A percentile compares a stretch with the other conserved stretches of the same genome.
Conservation (phyloP, 495 filamentous ascomycete genomes). For the Neurospora sp. region DNA sequence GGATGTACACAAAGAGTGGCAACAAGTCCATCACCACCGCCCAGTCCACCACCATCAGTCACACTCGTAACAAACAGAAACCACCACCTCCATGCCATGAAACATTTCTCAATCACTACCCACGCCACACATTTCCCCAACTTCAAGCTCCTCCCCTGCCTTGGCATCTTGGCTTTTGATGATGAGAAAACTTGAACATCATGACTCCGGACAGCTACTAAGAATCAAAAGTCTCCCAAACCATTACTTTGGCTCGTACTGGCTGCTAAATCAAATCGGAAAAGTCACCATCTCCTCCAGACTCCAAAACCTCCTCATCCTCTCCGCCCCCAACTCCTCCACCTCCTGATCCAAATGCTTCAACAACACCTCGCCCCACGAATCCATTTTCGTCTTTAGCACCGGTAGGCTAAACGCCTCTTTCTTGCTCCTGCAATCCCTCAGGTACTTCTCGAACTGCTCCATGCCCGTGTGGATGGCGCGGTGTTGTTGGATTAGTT, state of each 20-base stretch:
- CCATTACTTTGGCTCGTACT: not conserved
- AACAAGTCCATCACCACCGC: not conserved
- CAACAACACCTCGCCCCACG: conserved; percentile 58
- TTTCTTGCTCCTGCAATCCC: conserved; percentile 52
- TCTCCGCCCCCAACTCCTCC: conserved; percentile 59
- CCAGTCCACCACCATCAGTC: not conserved
- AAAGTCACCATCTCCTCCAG: conserved; percentile 63
- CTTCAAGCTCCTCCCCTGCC: not conserved
- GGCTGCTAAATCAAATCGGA: conserved; percentile 43
- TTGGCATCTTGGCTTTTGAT: not conserved
- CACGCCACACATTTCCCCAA: not conserved
- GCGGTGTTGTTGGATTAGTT: conserved; percentile 68
- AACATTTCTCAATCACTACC: not conserved
- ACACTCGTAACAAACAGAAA: not conserved
- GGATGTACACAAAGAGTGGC: not conserved
- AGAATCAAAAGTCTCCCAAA: too few species aligned
- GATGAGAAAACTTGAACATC: not conserved
- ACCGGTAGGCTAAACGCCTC: conserved; percentile 56
- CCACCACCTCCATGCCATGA: not conserved
- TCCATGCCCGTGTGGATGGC: conserved; percentile 77
- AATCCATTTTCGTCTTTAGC: conserved; percentile 58
- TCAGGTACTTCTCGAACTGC: conserved; percentile 56
- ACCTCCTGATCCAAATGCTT: conserved; percentile 69
- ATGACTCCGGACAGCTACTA: too few species aligned
- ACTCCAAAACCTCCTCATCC: conserved; percentile 81